phyloP scores from a whole-genome alignment of 1,284 basidiomycete genomes.

The Boletus coffeatus region DNA sequence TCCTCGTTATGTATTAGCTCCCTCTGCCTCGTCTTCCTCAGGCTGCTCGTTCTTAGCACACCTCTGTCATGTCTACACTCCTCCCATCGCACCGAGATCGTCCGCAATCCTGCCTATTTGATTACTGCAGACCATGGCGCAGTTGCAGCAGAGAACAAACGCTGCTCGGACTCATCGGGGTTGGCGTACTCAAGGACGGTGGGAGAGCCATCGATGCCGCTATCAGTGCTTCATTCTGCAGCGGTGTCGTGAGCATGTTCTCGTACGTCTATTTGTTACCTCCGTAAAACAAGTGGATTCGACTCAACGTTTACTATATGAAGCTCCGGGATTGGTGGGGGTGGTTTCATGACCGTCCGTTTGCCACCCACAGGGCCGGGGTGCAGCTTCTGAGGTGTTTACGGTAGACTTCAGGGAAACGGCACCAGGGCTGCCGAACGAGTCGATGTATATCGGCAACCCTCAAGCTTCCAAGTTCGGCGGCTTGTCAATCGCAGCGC shows the following conservation, averaged over 20 bases:
- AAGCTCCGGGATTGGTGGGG: slow-evolving; percentile 85
- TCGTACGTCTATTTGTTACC: slow-evolving; percentile 44
- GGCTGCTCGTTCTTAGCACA: slow-evolving; percentile 8
- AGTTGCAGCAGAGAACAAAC: slow-evolving; percentile 81
- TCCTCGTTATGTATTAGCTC: slow-evolving; percentile 9
- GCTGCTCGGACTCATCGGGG: slow-evolving; percentile 78
- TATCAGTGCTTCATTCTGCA: slow-evolving; percentile 76
- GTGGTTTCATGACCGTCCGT: slow-evolving; percentile 88
- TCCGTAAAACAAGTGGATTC: not conserved
- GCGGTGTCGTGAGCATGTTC: slow-evolving; percentile 87
- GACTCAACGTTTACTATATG: slow-evolving; percentile 1
- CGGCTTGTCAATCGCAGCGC: slow-evolving; percentile 79
- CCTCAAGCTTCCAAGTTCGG: slow-evolving; percentile 58
- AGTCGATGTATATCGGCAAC: slow-evolving; percentile 66
- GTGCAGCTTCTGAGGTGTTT: slow-evolving; percentile 53
- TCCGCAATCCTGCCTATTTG: slow-evolving; percentile 68
- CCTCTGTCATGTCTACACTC: not conserved
- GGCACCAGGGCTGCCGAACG: slow-evolving; percentile 66
- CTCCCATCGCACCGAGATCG: slow-evolving; percentile 8
- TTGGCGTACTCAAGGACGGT: slow-evolving; percentile 70
- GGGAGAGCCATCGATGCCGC: slow-evolving; percentile 92
- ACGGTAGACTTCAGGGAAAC: slow-evolving; percentile 89
- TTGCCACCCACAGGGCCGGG: slow-evolving; percentile 49
- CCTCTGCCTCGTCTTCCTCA: slow-evolving; percentile 13
- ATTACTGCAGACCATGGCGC: slow-evolving; percentile 72